phyloP scores from a whole-genome alignment of 345 rosid species.

The Eucalyptus curtisii region DNA sequence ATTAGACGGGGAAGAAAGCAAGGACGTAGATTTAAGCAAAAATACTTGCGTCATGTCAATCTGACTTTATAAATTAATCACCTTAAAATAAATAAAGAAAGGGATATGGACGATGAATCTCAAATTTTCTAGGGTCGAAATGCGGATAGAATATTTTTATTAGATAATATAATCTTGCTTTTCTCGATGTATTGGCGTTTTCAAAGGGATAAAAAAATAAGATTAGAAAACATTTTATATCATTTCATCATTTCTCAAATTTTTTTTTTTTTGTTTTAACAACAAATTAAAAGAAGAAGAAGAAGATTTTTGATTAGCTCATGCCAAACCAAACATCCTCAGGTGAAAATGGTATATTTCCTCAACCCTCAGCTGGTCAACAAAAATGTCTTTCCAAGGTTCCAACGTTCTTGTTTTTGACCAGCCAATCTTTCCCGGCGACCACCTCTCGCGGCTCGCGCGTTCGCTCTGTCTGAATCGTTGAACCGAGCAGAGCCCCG shows the following conservation, averaged over 20 bases:
- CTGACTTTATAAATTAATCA: background rate
- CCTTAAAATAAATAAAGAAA: background rate
- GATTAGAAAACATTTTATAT: background rate
- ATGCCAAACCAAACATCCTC: background rate
- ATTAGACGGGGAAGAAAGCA: background rate
- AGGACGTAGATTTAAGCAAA: background rate
- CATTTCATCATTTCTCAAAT: background rate
- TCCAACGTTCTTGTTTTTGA: background rate
- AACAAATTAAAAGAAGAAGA: background rate
- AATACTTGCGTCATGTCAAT: background rate
- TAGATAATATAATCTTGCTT: fast-evolving
- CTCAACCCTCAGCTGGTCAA: background rate
- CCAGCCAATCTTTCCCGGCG: background rate
- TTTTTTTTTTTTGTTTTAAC: background rate
- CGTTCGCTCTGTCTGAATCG: background rate
- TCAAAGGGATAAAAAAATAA: background rate
- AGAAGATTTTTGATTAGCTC: background rate
- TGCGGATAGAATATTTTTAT: fast-evolving
- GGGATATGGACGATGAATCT: fast-evolving
- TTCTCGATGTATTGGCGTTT: background rate
- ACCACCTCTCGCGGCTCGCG: background rate
- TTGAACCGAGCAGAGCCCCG: background rate
- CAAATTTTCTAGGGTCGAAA: background rate
- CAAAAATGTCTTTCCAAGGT: background rate
- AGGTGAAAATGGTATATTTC: background rate